Evolutionary conservation across 768 basidiomycete genomes (phyloP).

Genomic region (Hericium rajendrae): DNA sequence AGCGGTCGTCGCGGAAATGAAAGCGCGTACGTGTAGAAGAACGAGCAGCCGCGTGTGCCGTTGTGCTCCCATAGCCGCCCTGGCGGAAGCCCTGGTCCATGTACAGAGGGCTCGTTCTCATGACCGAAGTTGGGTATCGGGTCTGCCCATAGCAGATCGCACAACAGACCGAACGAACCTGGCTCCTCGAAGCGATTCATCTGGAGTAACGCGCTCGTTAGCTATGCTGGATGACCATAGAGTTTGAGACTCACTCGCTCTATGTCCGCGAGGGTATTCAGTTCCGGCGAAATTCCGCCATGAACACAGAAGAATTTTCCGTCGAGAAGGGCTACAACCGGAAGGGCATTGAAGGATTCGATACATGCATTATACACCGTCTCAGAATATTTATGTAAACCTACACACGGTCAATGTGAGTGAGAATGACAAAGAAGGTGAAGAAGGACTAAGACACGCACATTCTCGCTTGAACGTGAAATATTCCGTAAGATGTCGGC

Average conservation of each 20-base stretch:
- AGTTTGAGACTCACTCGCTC: conserved; percentile 35
- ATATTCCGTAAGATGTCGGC: conserved; percentile 55
- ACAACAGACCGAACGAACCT: conserved; percentile 82
- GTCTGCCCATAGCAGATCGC: conserved; percentile 95
- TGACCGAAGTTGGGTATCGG: conserved; percentile 84
- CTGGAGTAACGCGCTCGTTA: conserved; percentile 28
- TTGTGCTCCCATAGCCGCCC: conserved; percentile 72
- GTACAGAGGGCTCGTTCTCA: conserved; percentile 47
- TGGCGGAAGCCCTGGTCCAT: conserved; percentile 43
- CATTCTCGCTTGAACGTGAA: conserved; percentile 96
- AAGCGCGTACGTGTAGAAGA: conserved; percentile 73
- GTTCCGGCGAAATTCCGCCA: conserved; percentile 86
- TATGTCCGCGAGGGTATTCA: conserved; percentile 72
- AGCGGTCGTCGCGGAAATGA: not conserved
- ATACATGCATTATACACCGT: conserved; percentile 89
- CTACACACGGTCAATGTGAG: conserved; percentile 26
- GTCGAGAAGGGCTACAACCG: conserved; percentile 87
- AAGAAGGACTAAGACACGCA: conserved; percentile 29
- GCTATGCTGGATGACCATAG: not conserved
- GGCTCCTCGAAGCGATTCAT: conserved; percentile 92
- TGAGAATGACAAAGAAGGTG: not conserved
- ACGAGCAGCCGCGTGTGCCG: conserved; percentile 82
- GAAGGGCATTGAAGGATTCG: conserved; percentile 82
- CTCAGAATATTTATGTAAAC: conserved; percentile 83
- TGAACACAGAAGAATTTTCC: conserved; percentile 96